These are phyloP conservation scores for Crithidia bombi DNA, from an alignment of 208 protist genomes.

Conservation along the genomic window DNA sequence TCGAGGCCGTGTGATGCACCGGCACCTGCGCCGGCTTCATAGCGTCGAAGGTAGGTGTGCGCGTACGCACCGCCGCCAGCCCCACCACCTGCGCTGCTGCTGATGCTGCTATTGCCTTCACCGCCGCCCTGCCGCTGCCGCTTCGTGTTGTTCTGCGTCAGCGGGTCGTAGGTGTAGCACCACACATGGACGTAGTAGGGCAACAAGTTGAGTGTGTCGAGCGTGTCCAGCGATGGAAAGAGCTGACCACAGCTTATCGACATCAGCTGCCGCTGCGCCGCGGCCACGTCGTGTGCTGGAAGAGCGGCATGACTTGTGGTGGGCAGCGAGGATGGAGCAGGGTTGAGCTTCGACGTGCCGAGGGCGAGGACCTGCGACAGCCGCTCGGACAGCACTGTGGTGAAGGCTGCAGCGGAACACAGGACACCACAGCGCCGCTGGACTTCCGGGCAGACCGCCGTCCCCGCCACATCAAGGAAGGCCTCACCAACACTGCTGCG, in stretches of 20 bases:
- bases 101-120: neutral
- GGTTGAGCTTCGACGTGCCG: neutral
- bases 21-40: constrained; percentile 2
- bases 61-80: neutral
- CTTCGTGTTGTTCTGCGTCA: constrained; percentile 15
- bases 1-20: neutral
- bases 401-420: constrained; percentile 28
- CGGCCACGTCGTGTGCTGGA: neutral
- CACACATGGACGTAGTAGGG: constrained; percentile 30
- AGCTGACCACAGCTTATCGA: constrained; percentile 17
- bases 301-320: neutral
- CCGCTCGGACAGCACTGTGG: constrained; percentile 14
- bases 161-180: constrained; percentile 43
- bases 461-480: no score
- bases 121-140: neutral
- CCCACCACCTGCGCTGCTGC: neutral
- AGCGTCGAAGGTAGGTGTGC: constrained; percentile 25
- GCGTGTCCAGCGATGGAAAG: constrained; percentile 31
- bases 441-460: no score
- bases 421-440: no score
- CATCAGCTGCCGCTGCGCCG: constrained; percentile 22
- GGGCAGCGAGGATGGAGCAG: neutral
- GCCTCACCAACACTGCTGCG: no score
- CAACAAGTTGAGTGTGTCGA: constrained; percentile 27
- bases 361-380: constrained; percentile 2